A percentile compares a stretch with the other conserved stretches of the same genome.
These are phyloP conservation scores for Epichloe sylvatica DNA, from an alignment of 2,329 filamentous ascomycete species.

Conservation along the genomic window DNA sequence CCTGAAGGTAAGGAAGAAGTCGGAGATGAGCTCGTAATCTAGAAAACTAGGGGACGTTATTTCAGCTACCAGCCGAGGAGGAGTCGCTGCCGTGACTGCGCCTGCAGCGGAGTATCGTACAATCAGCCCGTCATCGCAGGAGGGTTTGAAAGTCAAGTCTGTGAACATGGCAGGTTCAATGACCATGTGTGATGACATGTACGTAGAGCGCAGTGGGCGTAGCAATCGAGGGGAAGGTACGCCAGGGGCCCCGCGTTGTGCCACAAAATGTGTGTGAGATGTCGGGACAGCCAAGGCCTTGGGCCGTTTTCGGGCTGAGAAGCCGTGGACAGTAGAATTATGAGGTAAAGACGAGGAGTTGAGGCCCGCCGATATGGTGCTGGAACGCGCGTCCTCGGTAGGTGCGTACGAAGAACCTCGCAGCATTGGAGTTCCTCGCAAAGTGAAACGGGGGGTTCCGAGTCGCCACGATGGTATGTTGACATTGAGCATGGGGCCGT, in stretches of 20 bases:
- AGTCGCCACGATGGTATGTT: conserved; percentile 74
- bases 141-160: conserved; percentile 60
- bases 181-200: conserved; percentile 33
- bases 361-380: conserved; percentile 38
- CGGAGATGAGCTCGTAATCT: conserved; percentile 91
- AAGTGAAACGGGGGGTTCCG: conserved; percentile 68
- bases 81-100: conserved; percentile 77
- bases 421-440: conserved; percentile 60
- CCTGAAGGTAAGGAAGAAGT: conserved; percentile 94
- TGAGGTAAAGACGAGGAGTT: conserved; percentile 21
- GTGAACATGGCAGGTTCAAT: conserved; percentile 74
- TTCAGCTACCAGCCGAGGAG: conserved; percentile 80
- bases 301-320: conserved; percentile 19
- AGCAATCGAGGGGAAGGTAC: conserved; percentile 26
- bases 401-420: conserved; percentile 70
- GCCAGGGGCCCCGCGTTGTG: conserved; percentile 12
- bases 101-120: conserved; percentile 67
- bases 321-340: conserved; percentile 13
- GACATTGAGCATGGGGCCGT: conserved; percentile 49
- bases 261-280: conserved; percentile 16
- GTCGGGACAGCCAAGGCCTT: conserved; percentile 25
- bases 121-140: conserved; percentile 63
- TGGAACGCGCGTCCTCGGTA: conserved; percentile 55
- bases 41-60: conserved; percentile 93
- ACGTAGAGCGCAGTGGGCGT: conserved; percentile 30